Evolutionary conservation across 1,284 basidiomycete genomes (phyloP), one percentile per base, ranked within the genome.

Genomic region (Rhizoctonia solani): DNA sequence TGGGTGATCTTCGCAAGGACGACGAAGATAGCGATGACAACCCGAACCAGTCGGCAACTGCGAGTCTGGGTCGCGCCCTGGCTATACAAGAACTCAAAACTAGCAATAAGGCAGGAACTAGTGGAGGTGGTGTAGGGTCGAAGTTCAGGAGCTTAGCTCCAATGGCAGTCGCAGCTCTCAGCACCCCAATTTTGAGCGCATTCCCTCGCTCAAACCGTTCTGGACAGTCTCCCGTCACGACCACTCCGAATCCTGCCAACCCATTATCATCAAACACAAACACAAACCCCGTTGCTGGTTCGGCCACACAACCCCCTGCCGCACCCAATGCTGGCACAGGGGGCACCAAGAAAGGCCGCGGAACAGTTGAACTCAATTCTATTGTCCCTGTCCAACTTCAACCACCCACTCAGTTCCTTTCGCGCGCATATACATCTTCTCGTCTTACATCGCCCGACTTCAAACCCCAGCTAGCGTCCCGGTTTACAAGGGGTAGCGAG

Each of bases 321-420:
- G 72, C 74, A 47, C 66, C 78, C 19, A 72, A 74, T 4, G 68
- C 74, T 16, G 59, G 75, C 66, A 56, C 69, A 69, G 21, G 52
- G 75, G 73, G 74, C 73, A 46, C 69, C 55, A 72, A 4, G 70
- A 74, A 42, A 77, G 63, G 61, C n/a, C 55, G 78, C 0, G 77
- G 78, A 1, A 91, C 90, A 0, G 93, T 98, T 3, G 93, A 96
- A 47, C 81, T 99, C 8, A 90, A 94, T 68, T 90, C 91, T 1
- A 97, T 98, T 72, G 90, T 96, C 25, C 92, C 93, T 0, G 87
- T 85, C 9, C 89, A 85, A 30, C 83, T 88, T 5, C 90, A 93
- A 71, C 95, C 96, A 0, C 96, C 96, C 0, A 83, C 84, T 0
- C 77, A 84, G 84, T 88, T 59, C 83, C 85, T 37, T 76, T 85